Conservation (phyloP, 108 stramenopile species). For the Craspedostauros australis region DNA sequence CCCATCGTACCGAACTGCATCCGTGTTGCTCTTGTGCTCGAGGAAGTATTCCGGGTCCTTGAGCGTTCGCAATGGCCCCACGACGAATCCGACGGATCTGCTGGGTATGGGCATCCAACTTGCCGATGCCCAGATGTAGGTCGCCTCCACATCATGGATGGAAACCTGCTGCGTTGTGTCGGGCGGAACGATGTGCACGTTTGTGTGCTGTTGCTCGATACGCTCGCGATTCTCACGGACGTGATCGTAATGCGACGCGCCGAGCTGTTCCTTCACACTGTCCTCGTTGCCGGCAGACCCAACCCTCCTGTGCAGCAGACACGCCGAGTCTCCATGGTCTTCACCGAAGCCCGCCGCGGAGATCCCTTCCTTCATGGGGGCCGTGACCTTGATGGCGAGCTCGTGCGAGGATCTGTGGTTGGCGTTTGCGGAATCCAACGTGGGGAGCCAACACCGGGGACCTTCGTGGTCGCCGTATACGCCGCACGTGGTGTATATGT, state of each 20-base stretch:
- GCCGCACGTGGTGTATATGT: conserved; percentile 72
- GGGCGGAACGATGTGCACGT: neutral
- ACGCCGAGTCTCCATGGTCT: conserved; percentile 55
- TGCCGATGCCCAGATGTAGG: conserved; percentile 53
- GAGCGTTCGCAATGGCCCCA: conserved; percentile 70
- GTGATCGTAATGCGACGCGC: conserved; percentile 33
- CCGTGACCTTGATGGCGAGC: conserved; percentile 54
- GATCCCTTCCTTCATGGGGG: conserved; percentile 48
- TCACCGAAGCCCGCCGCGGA: conserved; percentile 63
- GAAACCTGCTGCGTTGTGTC: neutral
- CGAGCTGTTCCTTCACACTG: conserved; percentile 26
- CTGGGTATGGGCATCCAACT: conserved; percentile 73
- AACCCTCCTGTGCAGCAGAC: conserved; percentile 38
- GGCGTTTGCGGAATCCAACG: conserved; percentile 70
- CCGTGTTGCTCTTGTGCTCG: too few relatives aligned
- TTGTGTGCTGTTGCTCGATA: neutral
- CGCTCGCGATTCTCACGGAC: conserved; percentile 6
- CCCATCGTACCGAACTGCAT: conserved; percentile 45
- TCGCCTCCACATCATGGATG: conserved; percentile 51
- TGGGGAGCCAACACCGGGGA: conserved; percentile 72
- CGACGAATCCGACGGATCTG: conserved; percentile 75
- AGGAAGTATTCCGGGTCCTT: conserved; percentile 83
- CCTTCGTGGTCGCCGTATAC: conserved; percentile 80
- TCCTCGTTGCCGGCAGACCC: conserved; percentile 9
- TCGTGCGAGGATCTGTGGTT: conserved; percentile 65